Percentiles rank a stretch among this genome's conserved stretches.
phyloP scores from a whole-genome alignment of 176 grass and related monocot genomes.

The Oryza nivara region DNA sequence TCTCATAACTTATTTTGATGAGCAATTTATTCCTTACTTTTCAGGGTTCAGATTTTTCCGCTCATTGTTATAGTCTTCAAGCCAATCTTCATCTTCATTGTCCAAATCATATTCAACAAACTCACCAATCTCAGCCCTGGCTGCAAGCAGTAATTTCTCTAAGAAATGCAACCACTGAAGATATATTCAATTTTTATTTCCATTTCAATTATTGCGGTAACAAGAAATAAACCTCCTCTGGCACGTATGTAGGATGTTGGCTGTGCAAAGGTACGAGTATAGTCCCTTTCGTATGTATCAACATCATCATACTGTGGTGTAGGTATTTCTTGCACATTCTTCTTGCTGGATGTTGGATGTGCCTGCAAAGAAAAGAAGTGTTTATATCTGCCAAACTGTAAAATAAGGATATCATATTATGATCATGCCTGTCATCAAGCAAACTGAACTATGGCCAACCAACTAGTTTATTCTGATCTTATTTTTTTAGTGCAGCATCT shows the following conservation, averaged over 20 bases:
- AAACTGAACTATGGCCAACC: neutral
- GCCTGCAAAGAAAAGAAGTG: conserved; percentile 38
- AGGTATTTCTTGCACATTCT: conserved; percentile 66
- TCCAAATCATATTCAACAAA: conserved; percentile 98
- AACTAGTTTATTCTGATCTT: neutral
- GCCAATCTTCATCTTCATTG: conserved; percentile 97
- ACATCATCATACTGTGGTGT: conserved; percentile 65
- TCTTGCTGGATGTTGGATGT: conserved; percentile 49
- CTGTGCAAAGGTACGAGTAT: conserved; percentile 66
- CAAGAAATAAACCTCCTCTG: conserved; percentile 58
- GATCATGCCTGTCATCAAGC: neutral
- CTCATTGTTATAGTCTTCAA: conserved; percentile 88
- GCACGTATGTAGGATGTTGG: conserved; percentile 63
- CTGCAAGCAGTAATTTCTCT: conserved; percentile 52
- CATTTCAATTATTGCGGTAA: conserved; percentile 20
- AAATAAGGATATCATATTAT: neutral
- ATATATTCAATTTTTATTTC: neutral
- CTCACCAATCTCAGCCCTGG: conserved; percentile 89
- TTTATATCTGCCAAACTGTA: neutral
- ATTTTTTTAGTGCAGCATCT: neutral
- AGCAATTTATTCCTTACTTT: conserved; percentile 64
- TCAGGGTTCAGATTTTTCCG: conserved; percentile 77
- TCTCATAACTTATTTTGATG: conserved; percentile 15
- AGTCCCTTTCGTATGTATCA: conserved; percentile 72
- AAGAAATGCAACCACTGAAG: conserved; percentile 24